These are phyloP conservation scores for Hyaloperonospora brassicae DNA, from an alignment of 352 stramenopile species.

Conservation along the genomic window DNA sequence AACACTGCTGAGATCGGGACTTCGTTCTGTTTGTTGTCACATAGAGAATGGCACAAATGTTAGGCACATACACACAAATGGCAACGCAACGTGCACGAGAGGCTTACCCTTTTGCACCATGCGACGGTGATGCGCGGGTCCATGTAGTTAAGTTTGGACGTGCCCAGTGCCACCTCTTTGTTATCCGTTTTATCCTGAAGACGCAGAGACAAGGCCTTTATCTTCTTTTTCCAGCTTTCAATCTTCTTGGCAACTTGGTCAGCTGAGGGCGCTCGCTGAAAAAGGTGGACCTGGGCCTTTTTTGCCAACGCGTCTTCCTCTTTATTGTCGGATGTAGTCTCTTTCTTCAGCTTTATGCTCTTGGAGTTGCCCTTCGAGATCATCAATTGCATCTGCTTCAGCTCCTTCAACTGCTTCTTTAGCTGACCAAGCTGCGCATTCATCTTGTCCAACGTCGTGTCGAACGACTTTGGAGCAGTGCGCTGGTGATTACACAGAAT, in stretches of 20 bases:
- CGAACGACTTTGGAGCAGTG: constrained; percentile 96
- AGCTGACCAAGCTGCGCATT: constrained; percentile 88
- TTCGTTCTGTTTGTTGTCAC: constrained; percentile 62
- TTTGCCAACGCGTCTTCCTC: constrained; percentile 80
- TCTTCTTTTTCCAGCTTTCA: constrained; percentile 91
- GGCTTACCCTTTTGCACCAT: constrained; percentile 97
- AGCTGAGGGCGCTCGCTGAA: constrained; percentile 83
- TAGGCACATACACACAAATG: background rate
- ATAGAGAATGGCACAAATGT: constrained; percentile 5
- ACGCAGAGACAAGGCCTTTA: constrained; percentile 84
- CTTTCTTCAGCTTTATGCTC: constrained; percentile 87
- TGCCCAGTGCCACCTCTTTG: constrained; percentile 97
- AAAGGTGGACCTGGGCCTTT: constrained; percentile 92
- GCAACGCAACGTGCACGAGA: constrained; percentile 11
- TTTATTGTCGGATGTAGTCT: constrained; percentile 84
- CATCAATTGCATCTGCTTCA: constrained; percentile 88
- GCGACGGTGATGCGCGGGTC: constrained; percentile 98
- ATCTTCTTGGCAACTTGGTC: constrained; percentile 95
- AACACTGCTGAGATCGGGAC: constrained; percentile 98
- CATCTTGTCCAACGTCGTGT: constrained; percentile 92
- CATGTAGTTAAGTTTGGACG: constrained; percentile 99
- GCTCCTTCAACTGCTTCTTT: constrained; percentile 91
- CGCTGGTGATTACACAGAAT: constrained; percentile 99
- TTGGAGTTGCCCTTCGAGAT: constrained; percentile 85
- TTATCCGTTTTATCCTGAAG: constrained; percentile 99